Evolutionary conservation across 1,139 yeast species (phyloP).

Genomic region (Hyphopichia pseudoburtonii): DNA sequence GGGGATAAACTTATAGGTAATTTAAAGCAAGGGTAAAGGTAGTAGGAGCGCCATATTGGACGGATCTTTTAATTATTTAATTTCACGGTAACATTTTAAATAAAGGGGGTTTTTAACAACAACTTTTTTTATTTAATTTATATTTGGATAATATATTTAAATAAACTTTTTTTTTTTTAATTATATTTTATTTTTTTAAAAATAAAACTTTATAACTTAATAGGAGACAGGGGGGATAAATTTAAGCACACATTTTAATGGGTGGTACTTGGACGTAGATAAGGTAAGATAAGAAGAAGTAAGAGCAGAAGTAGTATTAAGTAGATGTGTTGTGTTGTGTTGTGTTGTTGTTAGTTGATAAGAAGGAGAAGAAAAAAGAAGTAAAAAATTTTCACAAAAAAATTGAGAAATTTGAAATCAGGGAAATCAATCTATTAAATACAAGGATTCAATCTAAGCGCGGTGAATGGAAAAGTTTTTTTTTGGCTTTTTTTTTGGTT

Average conservation of each 20-base stretch:
- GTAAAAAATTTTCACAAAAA: constrained; percentile 1
- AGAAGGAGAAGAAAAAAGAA: constrained; percentile 9
- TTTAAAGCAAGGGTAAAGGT: not conserved
- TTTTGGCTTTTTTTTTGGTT: too few species aligned
- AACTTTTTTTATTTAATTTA: constrained; percentile 6
- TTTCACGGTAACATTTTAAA: constrained; percentile 27
- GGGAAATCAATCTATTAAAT: not conserved
- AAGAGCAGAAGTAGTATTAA: not conserved
- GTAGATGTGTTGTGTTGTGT: constrained; percentile 2
- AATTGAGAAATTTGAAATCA: constrained; percentile 1
- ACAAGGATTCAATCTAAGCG: constrained; percentile 6
- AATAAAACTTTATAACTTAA: constrained; percentile 4
- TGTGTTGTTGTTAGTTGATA: constrained; percentile 16
- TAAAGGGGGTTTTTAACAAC: constrained; percentile 9
- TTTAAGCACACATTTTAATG: constrained; percentile 38
- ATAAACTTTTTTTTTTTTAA: constrained; percentile 3
- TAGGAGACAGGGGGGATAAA: constrained; percentile 9
- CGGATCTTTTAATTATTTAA: constrained; percentile 20
- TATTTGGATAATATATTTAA: constrained; percentile 6
- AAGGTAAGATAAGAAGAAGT: constrained; percentile 11
- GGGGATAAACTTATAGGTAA: constrained; percentile 1
- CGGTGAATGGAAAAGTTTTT: constrained; percentile 2
- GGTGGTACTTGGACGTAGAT: constrained; percentile 9
- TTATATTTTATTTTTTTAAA: constrained; percentile 3
- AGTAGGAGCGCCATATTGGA: constrained; percentile 31